Evolutionary conservation across 768 basidiomycete genomes (phyloP).

Genomic region (Lactarius indigo): DNA sequence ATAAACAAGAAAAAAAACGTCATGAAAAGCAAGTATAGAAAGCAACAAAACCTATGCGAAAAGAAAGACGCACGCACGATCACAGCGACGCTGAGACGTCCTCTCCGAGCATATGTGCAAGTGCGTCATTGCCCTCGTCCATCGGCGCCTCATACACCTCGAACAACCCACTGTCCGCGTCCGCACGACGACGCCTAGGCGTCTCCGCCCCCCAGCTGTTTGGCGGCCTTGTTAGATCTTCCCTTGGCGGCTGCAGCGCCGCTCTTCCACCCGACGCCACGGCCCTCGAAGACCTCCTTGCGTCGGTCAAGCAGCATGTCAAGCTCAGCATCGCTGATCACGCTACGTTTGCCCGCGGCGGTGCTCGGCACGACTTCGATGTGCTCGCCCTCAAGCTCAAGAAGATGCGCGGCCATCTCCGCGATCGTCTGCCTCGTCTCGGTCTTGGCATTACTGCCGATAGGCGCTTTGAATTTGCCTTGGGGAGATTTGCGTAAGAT

Average conservation of each 20-base stretch:
- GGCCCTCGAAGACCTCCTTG: conserved; percentile 64
- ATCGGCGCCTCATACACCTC: conserved; percentile 71
- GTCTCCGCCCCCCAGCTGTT: not conserved
- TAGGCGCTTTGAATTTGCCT: conserved; percentile 85
- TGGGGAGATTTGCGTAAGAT: not conserved
- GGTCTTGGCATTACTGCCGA: conserved; percentile 38
- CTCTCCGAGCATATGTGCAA: conserved; percentile 66
- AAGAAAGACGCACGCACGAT: not conserved
- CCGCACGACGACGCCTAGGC: not conserved
- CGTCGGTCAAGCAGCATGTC: conserved; percentile 77
- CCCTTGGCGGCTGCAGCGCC: conserved; percentile 32
- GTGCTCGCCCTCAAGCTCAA: conserved; percentile 83
- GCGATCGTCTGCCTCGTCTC: conserved; percentile 61
- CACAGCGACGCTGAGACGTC: conserved; percentile 22
- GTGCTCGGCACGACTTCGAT: conserved; percentile 81
- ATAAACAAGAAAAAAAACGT: not conserved
- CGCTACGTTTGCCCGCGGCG: conserved; percentile 60
- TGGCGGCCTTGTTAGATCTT: conserved; percentile 8
- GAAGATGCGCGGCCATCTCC: conserved; percentile 74
- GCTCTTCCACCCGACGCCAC: conserved; percentile 73
- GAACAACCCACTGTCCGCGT: conserved; percentile 46
- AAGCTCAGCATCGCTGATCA: conserved; percentile 81
- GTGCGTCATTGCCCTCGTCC: conserved; percentile 61
- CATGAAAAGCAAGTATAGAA: not conserved
- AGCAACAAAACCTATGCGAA: not conserved